These are phyloP conservation scores for Dendrocalamus latiflorus DNA, from an alignment of 202 grass and related monocot species.

Conservation along the genomic window DNA sequence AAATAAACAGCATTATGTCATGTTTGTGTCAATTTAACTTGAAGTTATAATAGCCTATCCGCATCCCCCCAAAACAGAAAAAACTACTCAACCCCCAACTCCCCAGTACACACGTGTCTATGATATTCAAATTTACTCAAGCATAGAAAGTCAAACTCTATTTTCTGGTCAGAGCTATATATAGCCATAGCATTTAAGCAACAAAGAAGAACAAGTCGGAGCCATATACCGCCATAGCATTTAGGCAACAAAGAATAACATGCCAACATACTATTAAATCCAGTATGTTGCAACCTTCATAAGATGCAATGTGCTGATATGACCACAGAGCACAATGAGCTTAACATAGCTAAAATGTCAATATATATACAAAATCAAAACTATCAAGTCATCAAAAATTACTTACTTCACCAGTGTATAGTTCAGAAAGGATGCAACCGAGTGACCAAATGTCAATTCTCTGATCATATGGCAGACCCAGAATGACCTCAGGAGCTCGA, in stretches of 20 bases:
- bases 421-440: constrained; percentile 92
- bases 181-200: constrained; percentile 2
- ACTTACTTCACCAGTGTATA: constrained; percentile 86
- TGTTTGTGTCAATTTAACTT: neutral
- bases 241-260: neutral
- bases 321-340: neutral
- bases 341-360: neutral
- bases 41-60: neutral
- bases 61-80: neutral
- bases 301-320: neutral
- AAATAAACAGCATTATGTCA: neutral
- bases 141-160: neutral
- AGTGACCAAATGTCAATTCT: constrained; percentile 99
- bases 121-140: neutral
- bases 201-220: neutral
- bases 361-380: neutral
- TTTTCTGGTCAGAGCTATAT: neutral
- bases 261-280: neutral
- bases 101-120: neutral
- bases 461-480: constrained; percentile 89
- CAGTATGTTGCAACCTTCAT: neutral
- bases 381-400: neutral
- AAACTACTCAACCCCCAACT: neutral
- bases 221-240: neutral
- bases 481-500: constrained; percentile 93